Evolutionary conservation across 257 asterid genomes (phyloP), one percentile per base, ranked within the genome.

Genomic region (Solanum verrucosum): DNA sequence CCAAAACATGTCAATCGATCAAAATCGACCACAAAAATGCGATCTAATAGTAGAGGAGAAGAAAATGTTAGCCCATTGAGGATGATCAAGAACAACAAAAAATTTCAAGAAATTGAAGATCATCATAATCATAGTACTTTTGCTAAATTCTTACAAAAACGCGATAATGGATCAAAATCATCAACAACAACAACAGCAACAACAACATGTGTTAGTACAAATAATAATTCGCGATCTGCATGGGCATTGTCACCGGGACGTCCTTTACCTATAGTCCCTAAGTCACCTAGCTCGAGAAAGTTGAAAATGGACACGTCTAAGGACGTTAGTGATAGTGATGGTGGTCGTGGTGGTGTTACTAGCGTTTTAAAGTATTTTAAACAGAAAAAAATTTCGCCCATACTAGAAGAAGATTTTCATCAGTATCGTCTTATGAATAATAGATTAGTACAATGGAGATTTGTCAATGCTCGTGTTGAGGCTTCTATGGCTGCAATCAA

Each of bases 161-260:
- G 94, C 2, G 87, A 84, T 21, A 79, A 35, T 63, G 93, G 83
- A 84, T 92, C 93, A 49, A 89, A 93, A 90, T 88, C 52, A 52
- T 6, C 63, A 52, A 0, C 60, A 16, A 16, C 60, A 49, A 14
- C 59, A 27, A 68, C 37, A 34, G 0, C 78, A 72, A 33, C 79
- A 70, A 70, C 77, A 35, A 74, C 52, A 4, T 35, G 31, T 35
- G 31, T 74, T 35, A 87, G 68, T 93, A 35, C 68, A 94, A 78
- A 91, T 10, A 78, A 92, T 10, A 87, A 93, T 85, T 96, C 98
- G 31, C 98, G 96, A 16, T 95, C 98, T 3, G 98, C 98, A 13
- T 96, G 98, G 98, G 98, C 98, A 13, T 78, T 96, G 86, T 96
- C 98, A 0, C 93, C 98, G 0, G 98, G 98, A 6, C 89, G 98